Evolutionary conservation across 768 basidiomycete genomes (phyloP).

Genomic region (Boletus subcaerulescens): DNA sequence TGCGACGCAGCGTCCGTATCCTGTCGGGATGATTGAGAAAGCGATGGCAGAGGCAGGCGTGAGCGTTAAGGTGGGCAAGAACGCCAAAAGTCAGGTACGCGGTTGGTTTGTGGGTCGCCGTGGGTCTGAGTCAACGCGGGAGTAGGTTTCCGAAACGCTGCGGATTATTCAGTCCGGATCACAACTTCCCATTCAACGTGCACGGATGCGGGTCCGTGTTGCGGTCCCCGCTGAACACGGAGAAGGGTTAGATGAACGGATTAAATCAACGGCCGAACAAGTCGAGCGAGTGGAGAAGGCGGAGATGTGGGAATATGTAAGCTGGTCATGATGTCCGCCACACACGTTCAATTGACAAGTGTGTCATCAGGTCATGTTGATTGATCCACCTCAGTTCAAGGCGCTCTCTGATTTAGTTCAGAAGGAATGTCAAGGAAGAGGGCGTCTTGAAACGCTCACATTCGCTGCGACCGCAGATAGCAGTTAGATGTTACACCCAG

Average conservation of each 20-base stretch:
- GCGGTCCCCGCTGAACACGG: conserved; percentile 66
- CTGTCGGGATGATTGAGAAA: conserved; percentile 95
- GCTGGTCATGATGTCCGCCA: conserved; percentile 28
- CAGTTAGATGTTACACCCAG: conserved; percentile 6
- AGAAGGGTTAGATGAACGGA: conserved; percentile 64
- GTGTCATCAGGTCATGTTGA: conserved; percentile 76
- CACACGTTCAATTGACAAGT: conserved; percentile 11
- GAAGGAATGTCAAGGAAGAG: conserved; percentile 86
- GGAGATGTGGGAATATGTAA: conserved; percentile 84
- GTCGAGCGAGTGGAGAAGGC: conserved; percentile 80
- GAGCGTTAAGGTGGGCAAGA: conserved; percentile 85
- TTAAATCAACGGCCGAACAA: conserved; percentile 72
- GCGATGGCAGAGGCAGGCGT: conserved; percentile 95
- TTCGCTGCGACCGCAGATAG: conserved; percentile 58
- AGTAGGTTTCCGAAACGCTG: conserved; percentile 87
- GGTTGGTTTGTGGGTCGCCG: not conserved
- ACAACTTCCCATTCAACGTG: conserved; percentile 88
- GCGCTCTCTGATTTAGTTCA: conserved; percentile 86
- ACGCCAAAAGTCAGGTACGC: conserved; percentile 87
- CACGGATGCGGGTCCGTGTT: conserved; percentile 88
- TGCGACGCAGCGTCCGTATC: conserved; percentile 81
- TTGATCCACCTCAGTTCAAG: conserved; percentile 91
- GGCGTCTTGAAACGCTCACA: conserved; percentile 79
- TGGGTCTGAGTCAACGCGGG: not conserved
- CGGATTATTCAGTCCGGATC: conserved; percentile 77